Conservation (phyloP, 176 grass and related monocot species). For the Phyllostachys edulis region DNA sequence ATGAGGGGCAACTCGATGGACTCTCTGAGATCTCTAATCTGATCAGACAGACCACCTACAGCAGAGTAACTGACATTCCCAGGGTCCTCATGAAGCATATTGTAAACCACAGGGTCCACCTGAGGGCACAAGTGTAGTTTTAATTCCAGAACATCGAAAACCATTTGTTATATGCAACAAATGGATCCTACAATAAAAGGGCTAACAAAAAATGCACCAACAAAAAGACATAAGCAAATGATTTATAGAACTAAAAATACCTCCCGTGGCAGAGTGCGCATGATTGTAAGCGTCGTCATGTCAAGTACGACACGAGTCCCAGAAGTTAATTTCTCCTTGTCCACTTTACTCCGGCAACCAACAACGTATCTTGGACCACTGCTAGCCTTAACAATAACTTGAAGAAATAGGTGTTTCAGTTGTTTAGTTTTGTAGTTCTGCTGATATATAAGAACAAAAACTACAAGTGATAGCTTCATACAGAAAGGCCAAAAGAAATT, state of each 20-base stretch:
- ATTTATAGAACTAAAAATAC: conserved; percentile 29
- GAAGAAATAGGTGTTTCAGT: conserved; percentile 28
- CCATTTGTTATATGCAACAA: neutral
- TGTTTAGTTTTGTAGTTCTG: conserved; percentile 9
- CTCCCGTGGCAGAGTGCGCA: conserved; percentile 95
- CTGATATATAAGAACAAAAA: conserved; percentile 1
- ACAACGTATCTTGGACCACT: conserved; percentile 97
- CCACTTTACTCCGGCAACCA: conserved; percentile 98
- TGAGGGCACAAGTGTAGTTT: conserved; percentile 33
- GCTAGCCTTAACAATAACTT: conserved; percentile 99
- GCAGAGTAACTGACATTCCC: conserved; percentile 99
- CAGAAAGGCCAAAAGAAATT: neutral
- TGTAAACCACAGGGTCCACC: conserved; percentile 98
- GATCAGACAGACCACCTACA: conserved; percentile 92
- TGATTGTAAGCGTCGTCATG: conserved; percentile 99
- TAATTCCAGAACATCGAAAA: neutral
- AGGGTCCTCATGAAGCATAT: conserved; percentile 99
- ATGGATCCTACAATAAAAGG: neutral
- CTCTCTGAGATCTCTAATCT: conserved; percentile 96
- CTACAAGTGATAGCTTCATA: neutral
- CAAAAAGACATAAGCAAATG: neutral
- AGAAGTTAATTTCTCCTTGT: conserved; percentile 95
- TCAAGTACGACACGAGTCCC: conserved; percentile 97
- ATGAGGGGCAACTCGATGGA: conserved; percentile 94
- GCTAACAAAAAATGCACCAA: neutral